Evolutionary conservation across 2,329 filamentous ascomycete genomes (phyloP).

Genomic region (Penicillium sclerotigenum): DNA sequence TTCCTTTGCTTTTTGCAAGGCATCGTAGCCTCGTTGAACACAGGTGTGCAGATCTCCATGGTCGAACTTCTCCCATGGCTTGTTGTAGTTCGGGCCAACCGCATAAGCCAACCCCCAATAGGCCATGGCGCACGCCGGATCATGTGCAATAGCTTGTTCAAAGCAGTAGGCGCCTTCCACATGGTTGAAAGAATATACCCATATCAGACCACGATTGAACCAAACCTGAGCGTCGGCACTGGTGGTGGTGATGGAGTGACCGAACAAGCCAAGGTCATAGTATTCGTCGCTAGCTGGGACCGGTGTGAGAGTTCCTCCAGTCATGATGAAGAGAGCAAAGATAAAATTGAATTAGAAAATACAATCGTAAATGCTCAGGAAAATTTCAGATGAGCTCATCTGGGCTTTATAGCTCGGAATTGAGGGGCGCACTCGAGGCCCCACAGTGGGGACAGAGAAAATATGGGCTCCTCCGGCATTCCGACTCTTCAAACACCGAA

Average conservation of each 20-base stretch:
- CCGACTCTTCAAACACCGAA: neutral
- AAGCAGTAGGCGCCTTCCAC: constrained; percentile 61
- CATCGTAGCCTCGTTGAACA: constrained; percentile 48
- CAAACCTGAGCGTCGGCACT: constrained; percentile 57
- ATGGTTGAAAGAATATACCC: constrained; percentile 75
- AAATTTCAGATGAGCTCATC: neutral
- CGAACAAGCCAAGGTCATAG: constrained; percentile 59
- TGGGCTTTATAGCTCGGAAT: neutral
- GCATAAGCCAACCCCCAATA: constrained; percentile 52
- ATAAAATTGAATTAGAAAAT: too few relatives aligned
- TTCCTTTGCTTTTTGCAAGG: constrained; percentile 45
- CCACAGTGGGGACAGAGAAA: neutral
- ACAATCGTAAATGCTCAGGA: too few relatives aligned
- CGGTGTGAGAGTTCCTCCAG: neutral
- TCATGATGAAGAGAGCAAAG: neutral
- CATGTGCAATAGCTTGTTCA: constrained; percentile 41
- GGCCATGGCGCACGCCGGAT: constrained; percentile 45
- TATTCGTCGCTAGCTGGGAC: constrained; percentile 25
- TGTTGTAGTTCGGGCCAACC: constrained; percentile 53
- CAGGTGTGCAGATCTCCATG: constrained; percentile 38
- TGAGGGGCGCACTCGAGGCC: neutral
- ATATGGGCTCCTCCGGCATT: neutral
- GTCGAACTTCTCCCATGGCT: constrained; percentile 51
- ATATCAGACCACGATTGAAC: constrained; percentile 71
- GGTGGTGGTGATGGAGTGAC: constrained; percentile 54